These are phyloP conservation scores for Trichoderma orchidacearum DNA, from an alignment of 495 filamentous ascomycete genomes.

Conservation along the genomic window DNA sequence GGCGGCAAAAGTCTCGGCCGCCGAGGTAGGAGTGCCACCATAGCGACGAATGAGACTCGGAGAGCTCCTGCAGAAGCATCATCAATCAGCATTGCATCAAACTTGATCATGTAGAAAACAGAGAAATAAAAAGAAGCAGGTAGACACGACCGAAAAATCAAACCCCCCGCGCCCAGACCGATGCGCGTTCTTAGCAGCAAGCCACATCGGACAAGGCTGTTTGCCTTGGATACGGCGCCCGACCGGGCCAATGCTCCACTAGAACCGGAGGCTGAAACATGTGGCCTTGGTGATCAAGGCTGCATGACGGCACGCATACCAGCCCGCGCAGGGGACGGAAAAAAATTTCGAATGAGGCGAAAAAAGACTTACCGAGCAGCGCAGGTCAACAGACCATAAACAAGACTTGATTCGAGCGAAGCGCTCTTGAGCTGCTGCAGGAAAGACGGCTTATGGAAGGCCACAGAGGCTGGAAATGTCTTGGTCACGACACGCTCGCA, in stretches of 20 bases:
- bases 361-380: conserved; percentile 27
- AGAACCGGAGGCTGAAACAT: not conserved
- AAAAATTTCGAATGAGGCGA: conserved; percentile 2
- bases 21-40: conserved; percentile 26
- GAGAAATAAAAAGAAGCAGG: too few relatives aligned
- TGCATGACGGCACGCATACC: not conserved
- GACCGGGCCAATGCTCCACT: not conserved
- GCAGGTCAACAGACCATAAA: conserved; percentile 32
- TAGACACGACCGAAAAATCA: not conserved
- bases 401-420: conserved; percentile 29
- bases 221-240: not conserved
- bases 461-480: conserved; percentile 35
- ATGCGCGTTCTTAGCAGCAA: not conserved
- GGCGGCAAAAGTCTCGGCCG: conserved; percentile 33
- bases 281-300: not conserved
- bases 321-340: not conserved
- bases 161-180: not conserved
- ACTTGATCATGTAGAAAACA: not conserved
- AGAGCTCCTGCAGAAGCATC: conserved; percentile 21
- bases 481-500: conserved; percentile 36
- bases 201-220: not conserved
- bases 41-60: conserved; percentile 34
- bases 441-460: conserved; percentile 39
- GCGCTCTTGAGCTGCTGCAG: conserved; percentile 33
- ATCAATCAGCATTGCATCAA: not conserved